Evolutionary conservation across 495 filamentous ascomycete genomes (phyloP).

Genomic region (Penicillium fimorum): DNA sequence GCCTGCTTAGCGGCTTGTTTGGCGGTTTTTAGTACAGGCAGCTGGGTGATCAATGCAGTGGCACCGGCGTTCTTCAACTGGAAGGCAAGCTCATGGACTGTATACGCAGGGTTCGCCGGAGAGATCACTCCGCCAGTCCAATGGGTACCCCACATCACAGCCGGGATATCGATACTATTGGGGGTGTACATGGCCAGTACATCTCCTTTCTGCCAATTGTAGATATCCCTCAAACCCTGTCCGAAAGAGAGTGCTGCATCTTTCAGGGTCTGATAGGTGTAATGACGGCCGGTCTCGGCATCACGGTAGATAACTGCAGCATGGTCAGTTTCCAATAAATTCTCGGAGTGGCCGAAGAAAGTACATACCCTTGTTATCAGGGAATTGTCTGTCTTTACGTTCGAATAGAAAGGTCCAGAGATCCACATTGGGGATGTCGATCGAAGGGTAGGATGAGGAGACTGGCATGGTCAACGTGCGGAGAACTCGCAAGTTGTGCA

Average conservation of each 20-base stretch:
- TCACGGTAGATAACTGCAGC: conserved; percentile 73
- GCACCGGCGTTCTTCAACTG: conserved; percentile 81
- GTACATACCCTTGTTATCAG: conserved; percentile 52
- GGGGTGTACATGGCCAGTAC: conserved; percentile 68
- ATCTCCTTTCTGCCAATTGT: conserved; percentile 79
- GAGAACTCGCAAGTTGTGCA: too few relatives aligned
- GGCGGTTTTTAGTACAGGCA: conserved; percentile 49
- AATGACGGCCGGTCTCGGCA: conserved; percentile 65
- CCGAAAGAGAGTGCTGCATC: conserved; percentile 71
- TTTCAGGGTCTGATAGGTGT: conserved; percentile 69
- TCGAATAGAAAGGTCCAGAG: conserved; percentile 80
- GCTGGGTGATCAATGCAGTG: conserved; percentile 73
- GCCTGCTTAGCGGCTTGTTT: conserved; percentile 63
- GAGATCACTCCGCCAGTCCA: conserved; percentile 82
- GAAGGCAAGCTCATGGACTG: conserved; percentile 78
- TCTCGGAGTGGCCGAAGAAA: neutral
- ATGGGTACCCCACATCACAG: conserved; percentile 71
- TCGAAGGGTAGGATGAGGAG: conserved; percentile 36
- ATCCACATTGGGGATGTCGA: conserved; percentile 52
- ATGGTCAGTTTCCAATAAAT: conserved; percentile 9
- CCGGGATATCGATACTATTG: conserved; percentile 71
- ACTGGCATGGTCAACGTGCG: conserved; percentile 32
- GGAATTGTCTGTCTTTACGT: conserved; percentile 61
- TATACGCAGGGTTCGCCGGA: conserved; percentile 87
- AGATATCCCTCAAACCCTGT: conserved; percentile 66